Percentiles rank a stretch among this genome's conserved stretches.
Conservation (phyloP, 805 yeast species). For the Yamadazyma tumulicola region DNA sequence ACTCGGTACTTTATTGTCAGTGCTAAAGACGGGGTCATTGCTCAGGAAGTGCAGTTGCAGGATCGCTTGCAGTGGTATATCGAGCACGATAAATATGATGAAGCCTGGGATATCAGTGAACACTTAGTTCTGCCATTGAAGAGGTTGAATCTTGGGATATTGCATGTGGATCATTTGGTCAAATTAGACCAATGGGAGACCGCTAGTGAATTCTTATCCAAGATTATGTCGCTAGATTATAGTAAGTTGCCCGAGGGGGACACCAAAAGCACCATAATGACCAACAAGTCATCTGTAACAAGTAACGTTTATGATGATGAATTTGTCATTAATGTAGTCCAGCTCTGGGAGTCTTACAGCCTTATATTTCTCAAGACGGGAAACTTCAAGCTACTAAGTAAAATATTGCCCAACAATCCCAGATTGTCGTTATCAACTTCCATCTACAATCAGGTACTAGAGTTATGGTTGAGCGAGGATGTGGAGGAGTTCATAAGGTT, state of each 20-base stretch:
- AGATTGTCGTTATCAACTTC: constrained; percentile 28
- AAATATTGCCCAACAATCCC: constrained; percentile 51
- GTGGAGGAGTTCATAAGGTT: constrained; percentile 36
- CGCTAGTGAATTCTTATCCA: constrained; percentile 49
- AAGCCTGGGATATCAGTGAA: constrained; percentile 79
- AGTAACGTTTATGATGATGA: constrained; percentile 12
- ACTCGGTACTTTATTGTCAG: constrained; percentile 65
- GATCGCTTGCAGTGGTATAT: constrained; percentile 77
- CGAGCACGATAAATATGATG: constrained; percentile 48
- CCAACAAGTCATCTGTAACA: constrained; percentile 16
- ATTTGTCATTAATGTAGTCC: constrained; percentile 20
- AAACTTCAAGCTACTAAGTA: constrained; percentile 45
- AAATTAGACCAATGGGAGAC: constrained; percentile 48
- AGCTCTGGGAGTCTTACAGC: constrained; percentile 67
- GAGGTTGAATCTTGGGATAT: constrained; percentile 58
- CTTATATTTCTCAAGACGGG: constrained; percentile 47
- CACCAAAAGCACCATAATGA: constrained; percentile 27
- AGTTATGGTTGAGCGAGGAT: constrained; percentile 37
- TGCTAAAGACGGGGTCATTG: constrained; percentile 77
- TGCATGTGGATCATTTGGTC: constrained; percentile 46
- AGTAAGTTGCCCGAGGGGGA: constrained; percentile 25
- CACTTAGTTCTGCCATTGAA: constrained; percentile 48
- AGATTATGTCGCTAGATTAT: constrained; percentile 16
- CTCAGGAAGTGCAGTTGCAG: constrained; percentile 61
- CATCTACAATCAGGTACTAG: constrained; percentile 43